These are phyloP conservation scores for Cutaneotrichosporon sp. DNA, from an alignment of 1,284 basidiomycete species.

Conservation along the genomic window DNA sequence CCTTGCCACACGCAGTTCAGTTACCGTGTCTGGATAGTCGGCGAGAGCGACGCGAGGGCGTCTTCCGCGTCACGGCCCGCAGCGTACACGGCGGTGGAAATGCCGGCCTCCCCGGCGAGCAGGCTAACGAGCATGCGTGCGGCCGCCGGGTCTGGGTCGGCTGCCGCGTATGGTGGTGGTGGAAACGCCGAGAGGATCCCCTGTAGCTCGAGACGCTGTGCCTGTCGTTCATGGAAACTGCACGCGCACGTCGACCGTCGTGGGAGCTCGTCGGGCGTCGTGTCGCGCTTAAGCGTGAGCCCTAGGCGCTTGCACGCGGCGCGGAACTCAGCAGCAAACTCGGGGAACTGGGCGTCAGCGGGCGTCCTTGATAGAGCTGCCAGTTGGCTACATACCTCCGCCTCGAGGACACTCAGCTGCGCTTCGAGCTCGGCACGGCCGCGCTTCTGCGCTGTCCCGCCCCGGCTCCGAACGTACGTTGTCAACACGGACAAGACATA, in stretches of 20 bases:
- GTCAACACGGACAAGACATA: slow-evolving; percentile 5
- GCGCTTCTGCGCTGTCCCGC: background rate
- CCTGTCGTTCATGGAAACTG: background rate
- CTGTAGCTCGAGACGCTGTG: background rate
- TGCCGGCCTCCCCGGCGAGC: slow-evolving; percentile 22
- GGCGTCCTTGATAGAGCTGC: background rate
- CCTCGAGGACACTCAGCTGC: background rate
- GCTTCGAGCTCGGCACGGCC: background rate
- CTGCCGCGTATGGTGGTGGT: slow-evolving; percentile 36
- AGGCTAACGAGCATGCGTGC: slow-evolving; percentile 32
- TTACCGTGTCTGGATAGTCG: too few species aligned
- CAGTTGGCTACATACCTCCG: background rate
- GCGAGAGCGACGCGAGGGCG: background rate
- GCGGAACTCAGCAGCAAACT: slow-evolving; percentile 7
- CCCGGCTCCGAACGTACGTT: background rate
- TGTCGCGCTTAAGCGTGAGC: background rate
- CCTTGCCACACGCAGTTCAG: too few species aligned
- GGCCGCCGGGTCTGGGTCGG: slow-evolving; percentile 37
- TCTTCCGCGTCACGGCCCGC: slow-evolving; percentile 3
- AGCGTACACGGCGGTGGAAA: background rate
- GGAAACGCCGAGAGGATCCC: slow-evolving; percentile 10
- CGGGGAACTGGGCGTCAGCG: slow-evolving; percentile 2
- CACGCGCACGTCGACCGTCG: background rate
- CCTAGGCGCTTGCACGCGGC: background rate
- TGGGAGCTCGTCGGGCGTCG: background rate